These are phyloP conservation scores for Dacryopinax primogenitus DNA, from an alignment of 768 basidiomycete genomes.

Conservation along the genomic window DNA sequence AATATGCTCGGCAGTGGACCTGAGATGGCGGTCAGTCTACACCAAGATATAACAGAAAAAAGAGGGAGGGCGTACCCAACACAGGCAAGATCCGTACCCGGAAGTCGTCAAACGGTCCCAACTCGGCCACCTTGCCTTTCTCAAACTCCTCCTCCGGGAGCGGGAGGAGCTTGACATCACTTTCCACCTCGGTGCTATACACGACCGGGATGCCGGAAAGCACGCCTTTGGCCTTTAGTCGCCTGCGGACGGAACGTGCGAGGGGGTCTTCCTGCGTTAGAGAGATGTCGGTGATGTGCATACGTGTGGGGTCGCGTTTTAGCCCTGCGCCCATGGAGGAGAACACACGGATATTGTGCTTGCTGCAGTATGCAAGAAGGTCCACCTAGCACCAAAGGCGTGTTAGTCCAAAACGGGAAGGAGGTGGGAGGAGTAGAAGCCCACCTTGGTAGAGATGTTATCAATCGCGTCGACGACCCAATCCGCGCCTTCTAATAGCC, in stretches of 20 bases:
- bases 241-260: constrained; percentile 75
- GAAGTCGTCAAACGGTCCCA: constrained; percentile 85
- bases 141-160: constrained; percentile 84
- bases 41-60: not conserved
- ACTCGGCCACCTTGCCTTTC: constrained; percentile 77
- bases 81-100: constrained; percentile 88
- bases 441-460: constrained; percentile 79
- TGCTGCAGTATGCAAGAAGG: constrained; percentile 75
- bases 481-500: constrained; percentile 63
- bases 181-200: constrained; percentile 88
- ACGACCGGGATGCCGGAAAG: constrained; percentile 70
- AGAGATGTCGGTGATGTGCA: constrained; percentile 93
- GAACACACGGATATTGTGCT: constrained; percentile 69
- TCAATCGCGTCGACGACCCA: constrained; percentile 98
- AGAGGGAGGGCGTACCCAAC: constrained; percentile 47
- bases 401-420: not conserved
- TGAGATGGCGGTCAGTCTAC: constrained; percentile 18
- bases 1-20: constrained; percentile 82
- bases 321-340: constrained; percentile 95
- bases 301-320: constrained; percentile 85
- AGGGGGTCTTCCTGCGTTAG: constrained; percentile 87
- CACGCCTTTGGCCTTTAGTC: constrained; percentile 41
- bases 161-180: constrained; percentile 77
- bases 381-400: constrained; percentile 41
- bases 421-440: not conserved